Percentiles rank a stretch among this genome's conserved stretches.
Conservation (phyloP, 306 rosid species). For the Sechiopsis laciniata region DNA sequence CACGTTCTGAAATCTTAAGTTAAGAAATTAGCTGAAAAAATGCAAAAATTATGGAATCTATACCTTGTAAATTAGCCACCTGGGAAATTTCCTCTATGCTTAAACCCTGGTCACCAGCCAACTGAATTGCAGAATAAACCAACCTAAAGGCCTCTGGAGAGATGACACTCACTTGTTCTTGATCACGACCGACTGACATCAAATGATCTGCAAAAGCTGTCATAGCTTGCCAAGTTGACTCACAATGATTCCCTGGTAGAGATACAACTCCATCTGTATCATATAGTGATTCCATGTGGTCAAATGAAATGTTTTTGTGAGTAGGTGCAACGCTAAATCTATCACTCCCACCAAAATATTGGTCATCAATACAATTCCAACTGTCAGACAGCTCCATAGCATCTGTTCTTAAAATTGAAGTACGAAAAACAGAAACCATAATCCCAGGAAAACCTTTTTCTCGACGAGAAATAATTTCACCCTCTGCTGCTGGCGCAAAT, state of each 20-base stretch:
- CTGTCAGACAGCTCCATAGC: conserved; percentile 48
- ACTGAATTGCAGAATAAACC: conserved; percentile 64
- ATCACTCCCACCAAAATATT: conserved; percentile 29
- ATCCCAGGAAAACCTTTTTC: conserved; percentile 97
- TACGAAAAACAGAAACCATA: conserved; percentile 37
- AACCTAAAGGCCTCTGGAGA: conserved; percentile 52
- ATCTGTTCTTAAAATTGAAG: conserved; percentile 45
- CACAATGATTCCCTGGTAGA: conserved; percentile 28
- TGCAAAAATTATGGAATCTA: conserved; percentile 21
- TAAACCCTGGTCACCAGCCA: conserved; percentile 92
- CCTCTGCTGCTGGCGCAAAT: conserved; percentile 57
- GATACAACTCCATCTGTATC: conserved; percentile 36
- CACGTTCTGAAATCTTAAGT: conserved; percentile 13
- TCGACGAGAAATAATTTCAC: conserved; percentile 85
- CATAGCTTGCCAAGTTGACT: conserved; percentile 82
- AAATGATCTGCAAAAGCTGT: conserved; percentile 49
- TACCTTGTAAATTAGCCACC: conserved; percentile 62
- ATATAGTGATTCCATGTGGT: conserved; percentile 35
- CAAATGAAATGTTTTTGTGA: conserved; percentile 31
- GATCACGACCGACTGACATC: conserved; percentile 33
- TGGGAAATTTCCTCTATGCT: conserved; percentile 62
- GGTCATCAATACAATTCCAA: conserved; percentile 32
- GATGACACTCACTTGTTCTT: conserved; percentile 38
- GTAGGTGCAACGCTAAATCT: conserved; percentile 19
- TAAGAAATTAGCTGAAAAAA: conserved; percentile 9